Conservation (phyloP, 2,329 filamentous ascomycete genomes). For the Ophiobolus disseminans region DNA sequence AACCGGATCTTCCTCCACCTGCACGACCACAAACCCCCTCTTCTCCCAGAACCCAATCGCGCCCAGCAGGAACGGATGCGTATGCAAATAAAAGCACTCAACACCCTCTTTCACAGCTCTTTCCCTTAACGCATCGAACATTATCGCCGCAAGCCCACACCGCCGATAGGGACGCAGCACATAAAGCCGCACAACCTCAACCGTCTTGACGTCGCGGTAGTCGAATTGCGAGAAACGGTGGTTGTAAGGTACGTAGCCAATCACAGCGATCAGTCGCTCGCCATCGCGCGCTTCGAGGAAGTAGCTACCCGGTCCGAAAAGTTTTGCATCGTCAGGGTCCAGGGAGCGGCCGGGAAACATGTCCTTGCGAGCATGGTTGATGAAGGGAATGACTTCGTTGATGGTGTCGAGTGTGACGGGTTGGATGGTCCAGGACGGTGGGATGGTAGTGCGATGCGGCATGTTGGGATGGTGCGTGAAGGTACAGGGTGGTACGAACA, state of each 20-base stretch:
- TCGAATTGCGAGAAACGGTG: constrained; percentile 4
- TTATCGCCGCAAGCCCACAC: constrained; percentile 12
- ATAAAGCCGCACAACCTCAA: constrained; percentile 22
- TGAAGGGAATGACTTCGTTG: constrained; percentile 5
- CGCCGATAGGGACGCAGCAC: constrained; percentile 16
- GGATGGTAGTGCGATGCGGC: constrained; percentile 1
- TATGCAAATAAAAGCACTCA: constrained; percentile 23
- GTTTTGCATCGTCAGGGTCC: constrained; percentile 2
- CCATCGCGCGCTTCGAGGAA: constrained; percentile 7
- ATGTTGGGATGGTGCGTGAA: constrained; percentile 2
- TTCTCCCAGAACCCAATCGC: constrained; percentile 26
- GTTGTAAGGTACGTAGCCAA: constrained; percentile 12
- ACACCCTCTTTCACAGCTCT: constrained; percentile 8
- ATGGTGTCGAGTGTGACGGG: neutral
- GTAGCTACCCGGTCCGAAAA: constrained; percentile 1
- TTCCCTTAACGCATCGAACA: constrained; percentile 8
- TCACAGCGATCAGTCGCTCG: constrained; percentile 4
- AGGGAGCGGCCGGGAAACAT: constrained; percentile 10
- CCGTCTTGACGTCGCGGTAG: neutral
- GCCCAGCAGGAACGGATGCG: constrained; percentile 23
- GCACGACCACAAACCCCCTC: constrained; percentile 13
- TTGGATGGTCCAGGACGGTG: constrained; percentile 7
- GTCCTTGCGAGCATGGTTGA: constrained; percentile 10
- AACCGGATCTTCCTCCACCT: constrained; percentile 14
- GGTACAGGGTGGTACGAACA: neutral